These are phyloP conservation scores for Tricholoma bakamatsutake DNA, from an alignment of 768 basidiomycete species.

Conservation along the genomic window DNA sequence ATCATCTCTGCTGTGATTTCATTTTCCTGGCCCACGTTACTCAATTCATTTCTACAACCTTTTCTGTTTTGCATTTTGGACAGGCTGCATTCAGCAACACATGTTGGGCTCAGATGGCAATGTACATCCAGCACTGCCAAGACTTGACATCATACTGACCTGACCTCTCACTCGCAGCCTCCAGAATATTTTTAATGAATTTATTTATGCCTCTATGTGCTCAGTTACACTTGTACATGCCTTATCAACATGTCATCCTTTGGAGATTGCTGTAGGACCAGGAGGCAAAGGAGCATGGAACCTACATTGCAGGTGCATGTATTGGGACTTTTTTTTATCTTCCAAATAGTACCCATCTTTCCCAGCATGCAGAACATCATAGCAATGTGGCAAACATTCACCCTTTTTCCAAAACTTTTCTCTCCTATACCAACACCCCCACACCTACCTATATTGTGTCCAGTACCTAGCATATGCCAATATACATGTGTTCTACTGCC, in stretches of 20 bases:
- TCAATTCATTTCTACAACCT: not conserved
- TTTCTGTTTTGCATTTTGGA: not conserved
- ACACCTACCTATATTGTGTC: not conserved
- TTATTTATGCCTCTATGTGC: not conserved
- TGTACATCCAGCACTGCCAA: too few species aligned
- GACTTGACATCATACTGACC: too few species aligned
- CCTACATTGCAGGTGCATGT: too few species aligned
- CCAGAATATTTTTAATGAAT: too few species aligned
- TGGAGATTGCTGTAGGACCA: not conserved
- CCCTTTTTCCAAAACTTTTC: too few species aligned
- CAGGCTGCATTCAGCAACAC: not conserved
- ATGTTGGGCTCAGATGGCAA: too few species aligned
- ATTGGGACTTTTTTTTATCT: too few species aligned
- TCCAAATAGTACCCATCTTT: too few species aligned
- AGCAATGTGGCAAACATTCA: too few species aligned
- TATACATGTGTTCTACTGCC: not conserved
- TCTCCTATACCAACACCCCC: not conserved
- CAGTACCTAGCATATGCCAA: not conserved
- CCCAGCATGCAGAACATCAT: too few species aligned
- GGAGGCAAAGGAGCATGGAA: not conserved
- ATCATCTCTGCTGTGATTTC: too few species aligned
- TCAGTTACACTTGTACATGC: not conserved
- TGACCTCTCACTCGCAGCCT: too few species aligned
- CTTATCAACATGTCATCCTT: not conserved
- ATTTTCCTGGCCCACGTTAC: not conserved